These are phyloP conservation scores for Gelatoporia subvermispora DNA, from an alignment of 768 basidiomycete species.

Conservation along the genomic window DNA sequence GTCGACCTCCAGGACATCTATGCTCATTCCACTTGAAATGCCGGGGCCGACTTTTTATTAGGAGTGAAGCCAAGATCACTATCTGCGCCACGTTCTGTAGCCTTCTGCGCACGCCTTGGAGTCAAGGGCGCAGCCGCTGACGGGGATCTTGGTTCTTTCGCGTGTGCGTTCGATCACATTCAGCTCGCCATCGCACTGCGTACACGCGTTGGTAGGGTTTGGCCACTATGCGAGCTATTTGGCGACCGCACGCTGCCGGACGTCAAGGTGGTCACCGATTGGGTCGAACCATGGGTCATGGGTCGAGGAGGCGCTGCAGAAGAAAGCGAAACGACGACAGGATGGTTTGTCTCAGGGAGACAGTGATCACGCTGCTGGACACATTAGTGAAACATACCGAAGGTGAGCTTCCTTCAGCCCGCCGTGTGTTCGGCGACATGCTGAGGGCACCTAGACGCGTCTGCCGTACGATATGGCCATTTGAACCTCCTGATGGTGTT, in stretches of 20 bases:
- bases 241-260: conserved; percentile 32
- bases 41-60: conserved; percentile 49
- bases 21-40: conserved; percentile 44
- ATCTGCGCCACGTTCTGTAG: conserved; percentile 31
- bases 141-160: conserved; percentile 31
- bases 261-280: conserved; percentile 37
- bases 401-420: conserved; percentile 21
- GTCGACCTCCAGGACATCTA: too few relatives aligned
- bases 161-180: conserved; percentile 33
- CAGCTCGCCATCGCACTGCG: conserved; percentile 29
- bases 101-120: conserved; percentile 21
- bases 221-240: conserved; percentile 43
- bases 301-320: conserved; percentile 35
- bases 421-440: too few relatives aligned
- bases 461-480: conserved; percentile 35
- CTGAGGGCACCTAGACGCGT: conserved; percentile 25
- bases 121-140: conserved; percentile 11
- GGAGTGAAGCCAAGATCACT: conserved; percentile 38
- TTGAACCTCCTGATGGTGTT: conserved; percentile 21
- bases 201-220: conserved; percentile 32
- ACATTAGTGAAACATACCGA: conserved; percentile 33
- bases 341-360: conserved; percentile 13
- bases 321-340: conserved; percentile 25
- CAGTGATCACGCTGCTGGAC: conserved; percentile 32
- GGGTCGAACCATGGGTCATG: conserved; percentile 47